Evolutionary conservation across 495 filamentous ascomycete species (phyloP), one percentile per base, ranked within the genome.

Genomic region (Penicillium herquei): DNA sequence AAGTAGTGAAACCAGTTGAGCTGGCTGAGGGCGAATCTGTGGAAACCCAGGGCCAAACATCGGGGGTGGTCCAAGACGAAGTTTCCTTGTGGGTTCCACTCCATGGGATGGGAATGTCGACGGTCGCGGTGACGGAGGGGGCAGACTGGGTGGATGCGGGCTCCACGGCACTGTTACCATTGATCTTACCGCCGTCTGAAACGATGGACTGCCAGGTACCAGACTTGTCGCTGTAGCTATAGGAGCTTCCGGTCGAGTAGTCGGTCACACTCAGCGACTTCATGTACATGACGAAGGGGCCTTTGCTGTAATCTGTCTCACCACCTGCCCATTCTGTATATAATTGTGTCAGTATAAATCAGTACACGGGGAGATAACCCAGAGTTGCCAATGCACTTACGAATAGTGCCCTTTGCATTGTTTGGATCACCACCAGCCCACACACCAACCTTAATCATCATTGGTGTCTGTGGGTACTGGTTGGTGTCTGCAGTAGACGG

Each of bases 181-280:
- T 85, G 56, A 93, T 64, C 52, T 79, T 81, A 45, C 89, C 92
- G 45, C 84, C 88, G n/a, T 83, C 74, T 12, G 92, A 81, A 55
- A 80, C 77, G 71, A 98, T 97, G 55, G 86, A 90, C 56, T 85
- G 59, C 87, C 88, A 96, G 18, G 79, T 81, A 37, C 94, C 94
- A 31, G 80, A 85, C 33, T 75, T 80, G 67, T 91, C 90, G 46
- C 81, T 76, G 68, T 97, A 98, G 16, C 70, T 76, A 75, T 98
- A 98, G 42, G 84, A 76, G 1, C 81, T 84, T 33, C 93, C 94
- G 10, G 90, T 95, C 18, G 90, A 96, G 75, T 97, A 97, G 73
- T 98, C 94, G 40, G 84, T 84, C 46, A 93, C 82, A 41, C 81
- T 81, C 50, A 96, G 75, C 30, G 78, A 85, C 70, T 90, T 86